Base-by-base conservation (phyloP, 2,329 filamentous ascomycete genomes). In the Ceratocystis huliohia region DNA sequence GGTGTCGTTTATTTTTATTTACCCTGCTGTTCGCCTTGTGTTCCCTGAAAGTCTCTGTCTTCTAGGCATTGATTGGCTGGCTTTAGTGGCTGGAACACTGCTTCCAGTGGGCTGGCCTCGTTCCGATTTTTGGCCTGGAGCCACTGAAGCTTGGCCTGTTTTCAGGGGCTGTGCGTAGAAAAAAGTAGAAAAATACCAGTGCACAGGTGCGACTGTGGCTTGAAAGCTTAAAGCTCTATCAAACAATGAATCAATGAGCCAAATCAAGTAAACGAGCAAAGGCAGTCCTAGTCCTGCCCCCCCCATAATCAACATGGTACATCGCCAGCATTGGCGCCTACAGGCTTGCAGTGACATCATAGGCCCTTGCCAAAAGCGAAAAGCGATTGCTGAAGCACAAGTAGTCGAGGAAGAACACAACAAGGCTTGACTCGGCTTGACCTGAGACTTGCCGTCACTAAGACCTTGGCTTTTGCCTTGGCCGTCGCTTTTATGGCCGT, bases 151-250 rank as follows among this genome's bases (percentile, higher is more conserved):
- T 28, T 30, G 53, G 53, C 48, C 48, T 50, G 37, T 33, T n/a
- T n/a, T 30, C 53, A 56, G 50, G 50, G 50, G 50, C 50, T 56
- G 50, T 30, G 20, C 22, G 30, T 17, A 33, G 48, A 53, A 25
- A 53, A 25, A 13, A 53, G 48, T n/a, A 20, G 22, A 17, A 17
- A 28, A 30, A 33, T 57, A 28, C 53, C 28, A 17, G 53, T 33
- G 53, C 30, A 28, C 22, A 28, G 37, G 62, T 64, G 28, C 33
- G 10, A 53, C 62, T 64, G 62, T 64, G 62, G 62, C 62, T 64
- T 64, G 45, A 53, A 64, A 64, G 62, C 62, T 64, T 53, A 64
- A 64, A 37, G 45, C 22, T 50, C 25, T 30, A 8, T 63, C 17
- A 33, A 63, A 5, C 25, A 57, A 15, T 41, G 37, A 15, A 15